Base-by-base conservation (phyloP, 805 yeast species). In the Starmerella stellata region DNA sequence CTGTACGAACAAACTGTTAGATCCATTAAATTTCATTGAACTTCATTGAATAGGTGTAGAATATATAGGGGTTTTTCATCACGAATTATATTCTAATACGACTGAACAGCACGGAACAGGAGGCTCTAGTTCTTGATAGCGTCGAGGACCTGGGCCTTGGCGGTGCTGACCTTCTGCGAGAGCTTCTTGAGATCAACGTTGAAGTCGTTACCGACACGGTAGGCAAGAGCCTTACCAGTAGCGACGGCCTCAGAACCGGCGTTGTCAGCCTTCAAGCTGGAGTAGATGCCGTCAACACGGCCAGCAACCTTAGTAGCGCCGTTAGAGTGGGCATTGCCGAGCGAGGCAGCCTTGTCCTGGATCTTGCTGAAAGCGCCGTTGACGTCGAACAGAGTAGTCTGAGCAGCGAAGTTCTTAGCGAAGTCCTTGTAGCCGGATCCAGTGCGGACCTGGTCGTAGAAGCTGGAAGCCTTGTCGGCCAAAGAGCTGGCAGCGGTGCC, bases 381-480 rank as follows among this genome's bases (percentile, higher is more conserved):
- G 35, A 46, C 20, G 27, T 46, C 49, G 32, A 46, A 46, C 30
- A 41, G 23, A 16, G 46, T 27, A n/a, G 35, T 35, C 38, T 42
- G 37, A 38, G 44, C 38, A 20, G 42, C 45, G 5, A 43, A 44
- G 4, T 30, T 35, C 14, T 29, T 21, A 5, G 45, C 46, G 37
- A 36, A 46, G 35, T 33, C 23, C 37, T 38, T 35, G 45, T 46
- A 46, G 16, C 40, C 48, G 14, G 48, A 42, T 36, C 36, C 30
- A 15, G 49, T 46, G 30, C 38, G 43, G 20, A 45, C 17, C 33
- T 21, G 31, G 33, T 43, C 41, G 44, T 46, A 46, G 44, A 35
- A 43, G 39, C 42, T 40, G 14, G 48, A 44, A 15, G 50, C 50
- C 36, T 38, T 37, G 41, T 39, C 40, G 5, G 38, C 50, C 13